Percentiles rank a stretch among this genome's conserved stretches.
Evolutionary conservation across 345 rosid genomes (phyloP).

Genomic region (Dipteronia dyeriana): DNA sequence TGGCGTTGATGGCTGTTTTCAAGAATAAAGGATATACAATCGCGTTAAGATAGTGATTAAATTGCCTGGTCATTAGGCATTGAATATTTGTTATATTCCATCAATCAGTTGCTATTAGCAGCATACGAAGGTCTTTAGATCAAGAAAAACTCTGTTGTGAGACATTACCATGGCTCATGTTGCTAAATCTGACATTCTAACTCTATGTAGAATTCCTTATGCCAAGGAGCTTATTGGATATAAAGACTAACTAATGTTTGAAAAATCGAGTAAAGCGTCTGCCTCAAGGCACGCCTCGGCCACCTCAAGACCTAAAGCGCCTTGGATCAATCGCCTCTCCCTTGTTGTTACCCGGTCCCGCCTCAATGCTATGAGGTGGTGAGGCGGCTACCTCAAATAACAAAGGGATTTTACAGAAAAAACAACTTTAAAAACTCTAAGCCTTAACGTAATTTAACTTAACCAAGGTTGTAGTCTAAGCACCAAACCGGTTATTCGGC

Average conservation of each 20-base stretch:
- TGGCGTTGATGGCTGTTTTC: not conserved
- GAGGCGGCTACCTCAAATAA: not conserved
- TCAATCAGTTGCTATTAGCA: not conserved
- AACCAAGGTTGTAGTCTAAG: too few species aligned
- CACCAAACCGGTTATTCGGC: too few species aligned
- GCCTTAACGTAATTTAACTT: too few species aligned
- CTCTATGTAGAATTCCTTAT: too few species aligned
- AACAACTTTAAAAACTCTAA: too few species aligned
- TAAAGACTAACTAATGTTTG: not conserved
- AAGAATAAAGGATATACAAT: too few species aligned
- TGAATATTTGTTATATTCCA: not conserved
- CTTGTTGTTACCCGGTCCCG: too few species aligned
- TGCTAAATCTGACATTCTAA: not conserved
- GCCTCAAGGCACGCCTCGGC: not conserved
- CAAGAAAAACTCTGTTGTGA: not conserved
- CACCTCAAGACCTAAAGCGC: too few species aligned
- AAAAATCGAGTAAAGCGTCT: too few species aligned
- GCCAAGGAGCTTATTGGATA: not conserved
- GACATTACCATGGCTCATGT: not conserved
- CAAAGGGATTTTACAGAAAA: too few species aligned
- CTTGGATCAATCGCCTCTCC: too few species aligned
- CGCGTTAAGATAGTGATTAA: not conserved
- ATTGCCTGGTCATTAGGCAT: not conserved
- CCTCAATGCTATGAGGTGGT: not conserved
- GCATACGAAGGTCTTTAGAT: not conserved